A percentile compares a stretch with the other conserved stretches of the same genome.
phyloP scores from a whole-genome alignment of 1,284 basidiomycete species.

The Chondrostereum purpureum region DNA sequence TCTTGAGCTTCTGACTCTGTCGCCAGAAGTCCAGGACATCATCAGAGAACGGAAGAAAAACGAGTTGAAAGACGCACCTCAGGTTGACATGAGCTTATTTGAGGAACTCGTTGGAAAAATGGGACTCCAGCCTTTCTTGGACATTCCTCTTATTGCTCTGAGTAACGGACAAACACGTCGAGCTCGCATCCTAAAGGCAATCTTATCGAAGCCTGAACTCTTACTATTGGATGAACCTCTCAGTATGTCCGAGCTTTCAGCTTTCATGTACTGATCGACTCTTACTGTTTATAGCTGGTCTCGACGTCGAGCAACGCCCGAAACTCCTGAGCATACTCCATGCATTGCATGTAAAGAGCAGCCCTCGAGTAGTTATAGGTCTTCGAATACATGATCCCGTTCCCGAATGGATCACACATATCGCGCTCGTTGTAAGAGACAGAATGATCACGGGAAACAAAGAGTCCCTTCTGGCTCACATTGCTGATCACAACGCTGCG shows the following conservation, averaged over 20 bases:
- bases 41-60: conserved; percentile 17
- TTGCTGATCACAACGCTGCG: conserved; percentile 11
- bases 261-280: no score
- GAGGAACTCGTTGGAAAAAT: conserved; percentile 46
- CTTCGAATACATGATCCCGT: conserved; percentile 77
- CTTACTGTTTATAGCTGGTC: conserved; percentile 62
- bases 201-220: conserved; percentile 66
- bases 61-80: conserved; percentile 16
- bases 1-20: conserved; percentile 21
- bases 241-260: no score
- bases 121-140: conserved; percentile 57
- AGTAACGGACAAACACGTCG: conserved; percentile 91
- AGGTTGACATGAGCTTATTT: conserved; percentile 29
- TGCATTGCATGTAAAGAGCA: conserved; percentile 43
- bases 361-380: conserved; percentile 69
- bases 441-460: conserved; percentile 40
- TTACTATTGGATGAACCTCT: conserved; percentile 84
- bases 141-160: conserved; percentile 76
- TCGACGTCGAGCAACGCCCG: conserved; percentile 58
- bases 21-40: conserved; percentile 25
- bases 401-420: conserved; percentile 78
- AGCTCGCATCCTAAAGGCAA: conserved; percentile 76
- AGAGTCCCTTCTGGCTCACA: conserved; percentile 30
- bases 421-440: conserved; percentile 54
- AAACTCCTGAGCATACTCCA: conserved; percentile 55